Percentiles rank a stretch among this genome's conserved stretches.
Conservation (phyloP, 2,329 filamentous ascomycete species). For the Beauveria sp. region DNA sequence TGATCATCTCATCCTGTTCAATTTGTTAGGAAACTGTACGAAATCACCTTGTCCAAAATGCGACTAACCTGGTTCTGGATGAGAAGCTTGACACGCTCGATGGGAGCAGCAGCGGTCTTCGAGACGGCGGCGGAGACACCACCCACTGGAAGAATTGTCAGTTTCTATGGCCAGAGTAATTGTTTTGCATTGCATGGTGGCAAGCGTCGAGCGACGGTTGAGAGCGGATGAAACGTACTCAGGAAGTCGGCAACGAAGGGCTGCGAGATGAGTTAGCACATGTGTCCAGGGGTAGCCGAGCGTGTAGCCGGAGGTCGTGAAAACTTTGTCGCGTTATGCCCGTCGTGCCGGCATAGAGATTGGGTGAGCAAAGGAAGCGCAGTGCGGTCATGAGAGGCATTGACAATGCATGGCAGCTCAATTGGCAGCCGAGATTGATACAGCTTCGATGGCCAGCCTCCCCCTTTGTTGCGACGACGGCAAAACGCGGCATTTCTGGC, state of each 20-base stretch:
- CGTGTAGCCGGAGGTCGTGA: not conserved
- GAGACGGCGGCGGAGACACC: constrained; percentile 99
- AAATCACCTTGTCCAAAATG: not conserved
- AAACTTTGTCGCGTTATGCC: constrained; percentile 10
- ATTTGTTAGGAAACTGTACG: constrained; percentile 22
- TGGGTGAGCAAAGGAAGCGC: not conserved
- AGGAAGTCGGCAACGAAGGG: constrained; percentile 97
- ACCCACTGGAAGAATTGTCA: constrained; percentile 64
- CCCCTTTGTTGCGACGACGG: constrained; percentile 16
- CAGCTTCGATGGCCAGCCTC: not conserved
- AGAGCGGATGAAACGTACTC: constrained; percentile 61
- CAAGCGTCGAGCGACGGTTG: not conserved
- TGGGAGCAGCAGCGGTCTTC: constrained; percentile 99
- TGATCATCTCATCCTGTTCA: constrained; percentile 96
- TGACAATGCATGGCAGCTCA: constrained; percentile 14
- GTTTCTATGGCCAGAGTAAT: constrained; percentile 3
- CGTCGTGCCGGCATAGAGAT: not conserved
- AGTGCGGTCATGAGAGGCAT: not conserved
- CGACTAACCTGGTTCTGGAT: constrained; percentile 98
- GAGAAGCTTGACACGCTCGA: constrained; percentile 99
- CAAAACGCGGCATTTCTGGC: constrained; percentile 22
- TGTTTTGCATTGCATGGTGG: not conserved
- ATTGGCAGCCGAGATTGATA: constrained; percentile 12
- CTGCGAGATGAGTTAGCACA: constrained; percentile 42
- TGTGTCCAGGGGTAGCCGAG: constrained; percentile 6